Evolutionary conservation across 2,329 filamentous ascomycete genomes (phyloP).

Genomic region (Hymenoscyphus fraxineus): DNA sequence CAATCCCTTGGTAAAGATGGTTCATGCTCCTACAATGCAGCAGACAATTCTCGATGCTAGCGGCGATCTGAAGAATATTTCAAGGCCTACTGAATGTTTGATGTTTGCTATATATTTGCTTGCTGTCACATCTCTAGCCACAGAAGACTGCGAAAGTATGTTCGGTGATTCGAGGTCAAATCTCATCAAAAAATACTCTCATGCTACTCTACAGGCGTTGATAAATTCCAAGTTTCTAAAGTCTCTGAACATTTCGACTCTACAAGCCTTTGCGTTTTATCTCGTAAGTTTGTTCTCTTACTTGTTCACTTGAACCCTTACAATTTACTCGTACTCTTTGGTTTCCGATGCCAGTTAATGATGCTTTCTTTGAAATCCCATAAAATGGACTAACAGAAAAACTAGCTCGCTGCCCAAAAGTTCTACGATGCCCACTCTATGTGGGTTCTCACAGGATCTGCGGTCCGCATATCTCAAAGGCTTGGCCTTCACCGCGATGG

Average conservation of each 20-base stretch:
- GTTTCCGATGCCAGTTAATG: not conserved
- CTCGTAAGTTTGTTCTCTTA: slow-evolving; percentile 46
- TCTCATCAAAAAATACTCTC: slow-evolving; percentile 52
- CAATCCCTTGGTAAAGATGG: slow-evolving; percentile 65
- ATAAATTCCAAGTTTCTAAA: slow-evolving; percentile 65
- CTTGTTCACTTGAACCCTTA: not conserved
- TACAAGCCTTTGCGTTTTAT: slow-evolving; percentile 67
- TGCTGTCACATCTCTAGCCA: slow-evolving; percentile 50
- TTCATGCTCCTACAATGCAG: slow-evolving; percentile 64
- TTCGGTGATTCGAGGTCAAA: slow-evolving; percentile 52
- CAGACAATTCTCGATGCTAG: slow-evolving; percentile 59
- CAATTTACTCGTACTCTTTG: not conserved
- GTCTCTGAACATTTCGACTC: slow-evolving; percentile 58
- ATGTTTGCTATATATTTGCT: slow-evolving; percentile 64
- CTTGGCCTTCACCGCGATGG: slow-evolving; percentile 48
- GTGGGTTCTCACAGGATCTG: slow-evolving; percentile 47
- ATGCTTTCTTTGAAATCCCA: not conserved
- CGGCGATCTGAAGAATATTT: slow-evolving; percentile 42
- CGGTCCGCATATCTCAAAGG: slow-evolving; percentile 45
- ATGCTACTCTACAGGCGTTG: slow-evolving; percentile 61
- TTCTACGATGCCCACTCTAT: slow-evolving; percentile 41
- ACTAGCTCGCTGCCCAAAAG: slow-evolving; percentile 36
- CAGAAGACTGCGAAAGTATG: slow-evolving; percentile 49
- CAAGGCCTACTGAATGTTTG: slow-evolving; percentile 56
- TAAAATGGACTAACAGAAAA: not conserved